phyloP scores from a whole-genome alignment of 2,329 filamentous ascomycete species.

The Zymoseptoria ardabiliae region DNA sequence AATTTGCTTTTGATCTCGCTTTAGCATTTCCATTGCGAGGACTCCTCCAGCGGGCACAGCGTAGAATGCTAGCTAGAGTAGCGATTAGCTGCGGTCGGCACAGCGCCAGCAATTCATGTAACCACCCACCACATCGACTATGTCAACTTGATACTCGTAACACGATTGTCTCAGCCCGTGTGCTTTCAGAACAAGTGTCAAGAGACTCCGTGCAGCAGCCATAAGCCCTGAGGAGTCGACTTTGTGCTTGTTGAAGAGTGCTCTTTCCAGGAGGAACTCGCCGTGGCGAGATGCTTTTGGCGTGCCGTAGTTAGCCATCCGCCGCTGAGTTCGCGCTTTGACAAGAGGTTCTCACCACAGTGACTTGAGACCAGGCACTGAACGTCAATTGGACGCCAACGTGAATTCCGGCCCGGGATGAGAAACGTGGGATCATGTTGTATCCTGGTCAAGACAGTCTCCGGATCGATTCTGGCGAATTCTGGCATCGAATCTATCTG shows the following conservation, averaged over 20 bases:
- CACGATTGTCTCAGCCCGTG: slow-evolving; percentile 10
- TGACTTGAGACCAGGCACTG: slow-evolving; percentile 9
- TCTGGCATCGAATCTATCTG: slow-evolving; percentile 7
- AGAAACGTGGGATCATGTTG: slow-evolving; percentile 7
- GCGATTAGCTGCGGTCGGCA: neutral
- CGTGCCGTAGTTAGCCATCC: neutral
- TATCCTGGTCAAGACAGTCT: slow-evolving; percentile 9
- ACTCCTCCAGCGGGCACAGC: slow-evolving; percentile 14
- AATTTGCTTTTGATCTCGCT: slow-evolving; percentile 8
- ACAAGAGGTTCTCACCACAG: neutral
- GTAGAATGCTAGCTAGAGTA: slow-evolving; percentile 11
- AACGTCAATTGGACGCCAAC: slow-evolving; percentile 13
- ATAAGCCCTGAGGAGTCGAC: slow-evolving; percentile 8
- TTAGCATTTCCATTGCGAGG: slow-evolving; percentile 16
- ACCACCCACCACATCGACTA: slow-evolving; percentile 7
- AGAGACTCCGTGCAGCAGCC: slow-evolving; percentile 6
- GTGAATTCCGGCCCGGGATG: slow-evolving; percentile 6
- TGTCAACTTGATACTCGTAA: slow-evolving; percentile 10
- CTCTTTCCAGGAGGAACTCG: slow-evolving; percentile 17
- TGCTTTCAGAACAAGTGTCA: slow-evolving; percentile 11
- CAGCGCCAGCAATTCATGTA: neutral
- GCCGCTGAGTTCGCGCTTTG: neutral
- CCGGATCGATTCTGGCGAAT: slow-evolving; percentile 10
- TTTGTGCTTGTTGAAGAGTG: slow-evolving; percentile 9
- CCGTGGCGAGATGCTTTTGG: slow-evolving; percentile 3